Evolutionary conservation across 371 early-diverging fungal species (phyloP).

Genomic region (Batkoa obscura): DNA sequence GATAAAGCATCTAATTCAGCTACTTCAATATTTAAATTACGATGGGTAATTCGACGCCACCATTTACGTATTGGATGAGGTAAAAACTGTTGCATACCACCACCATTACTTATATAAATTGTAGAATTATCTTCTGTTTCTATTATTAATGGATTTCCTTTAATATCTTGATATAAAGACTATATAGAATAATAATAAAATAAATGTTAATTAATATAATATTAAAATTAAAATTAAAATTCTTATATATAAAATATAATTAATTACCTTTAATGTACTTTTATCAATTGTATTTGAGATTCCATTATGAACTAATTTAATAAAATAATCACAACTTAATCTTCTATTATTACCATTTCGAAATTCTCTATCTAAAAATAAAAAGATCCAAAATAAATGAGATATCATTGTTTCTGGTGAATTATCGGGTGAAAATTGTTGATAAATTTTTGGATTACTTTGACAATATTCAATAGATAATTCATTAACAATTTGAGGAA

Average conservation of each 20-base stretch:
- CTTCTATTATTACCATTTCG: background rate
- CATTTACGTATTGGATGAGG: background rate
- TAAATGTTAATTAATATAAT: background rate
- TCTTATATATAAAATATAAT: too few species aligned
- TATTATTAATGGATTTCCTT: background rate
- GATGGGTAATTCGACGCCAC: background rate
- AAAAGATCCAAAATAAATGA: constrained; percentile 1
- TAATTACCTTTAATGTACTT: background rate
- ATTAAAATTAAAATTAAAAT: background rate
- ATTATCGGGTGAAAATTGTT: background rate
- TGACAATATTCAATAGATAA: background rate
- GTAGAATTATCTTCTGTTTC: background rate
- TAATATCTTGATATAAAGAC: background rate
- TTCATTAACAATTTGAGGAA: background rate
- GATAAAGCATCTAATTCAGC: background rate
- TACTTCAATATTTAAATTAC: background rate
- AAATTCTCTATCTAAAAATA: background rate
- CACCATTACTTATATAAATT: background rate
- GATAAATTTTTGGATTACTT: background rate
- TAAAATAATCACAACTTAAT: background rate
- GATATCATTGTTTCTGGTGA: background rate
- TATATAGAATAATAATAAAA: background rate
- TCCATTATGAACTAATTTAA: background rate
- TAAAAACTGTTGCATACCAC: background rate
- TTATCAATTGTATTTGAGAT: background rate